Evolutionary conservation across 2,329 filamentous ascomycete species (phyloP), one percentile per base, ranked within the genome.

Genomic region (Cladosporium oxysporum): DNA sequence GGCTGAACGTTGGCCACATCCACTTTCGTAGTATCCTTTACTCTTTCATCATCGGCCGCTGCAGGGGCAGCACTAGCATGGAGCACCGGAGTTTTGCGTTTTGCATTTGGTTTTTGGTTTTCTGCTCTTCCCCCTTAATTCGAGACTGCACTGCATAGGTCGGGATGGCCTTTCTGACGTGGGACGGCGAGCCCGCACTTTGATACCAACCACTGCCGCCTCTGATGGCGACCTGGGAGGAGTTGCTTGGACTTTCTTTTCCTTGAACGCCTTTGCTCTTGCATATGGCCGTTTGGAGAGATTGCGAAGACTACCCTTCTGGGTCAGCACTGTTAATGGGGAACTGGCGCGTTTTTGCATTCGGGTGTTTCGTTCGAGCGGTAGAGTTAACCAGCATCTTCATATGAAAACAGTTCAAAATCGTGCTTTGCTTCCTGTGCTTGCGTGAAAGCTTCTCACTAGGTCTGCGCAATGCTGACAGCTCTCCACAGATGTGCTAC

Each of bases 11-110:
- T 57, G 35, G 61, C 61, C 49, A 63, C 26, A 41, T 23, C 37
- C 49, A 57, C 61, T 63, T 52, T 63, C 61, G 61, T 63, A 63
- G n/a, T 31, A 28, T 53, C 29, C 7, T 47, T 53, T 62, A n/a
- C 49, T 29, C 49, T 35, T 53, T 18, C 8, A 16, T 41, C 23
- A 49, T 23, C 37, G 16, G 60, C 31, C 23, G 60, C 60, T 37
- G 50, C 35, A 31, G 47, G 35, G 33, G 37, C 52, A 58, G 52
- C 62, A 47, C 16, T 58, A 55, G 35, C 50, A 29, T 50, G 60
- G 60, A 33, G 50, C 47, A 33, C 52, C 29, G 62, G 35, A 21
- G 62, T 44, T 60, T 60, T 59, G 33, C 26, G 28, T 29, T 52
- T 16, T 29, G 29, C 10, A 6, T 23, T 59, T 37, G 12, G 55